Base-by-base conservation (phyloP, 108 stramenopile genomes). In the Skeletonema tropicum region DNA sequence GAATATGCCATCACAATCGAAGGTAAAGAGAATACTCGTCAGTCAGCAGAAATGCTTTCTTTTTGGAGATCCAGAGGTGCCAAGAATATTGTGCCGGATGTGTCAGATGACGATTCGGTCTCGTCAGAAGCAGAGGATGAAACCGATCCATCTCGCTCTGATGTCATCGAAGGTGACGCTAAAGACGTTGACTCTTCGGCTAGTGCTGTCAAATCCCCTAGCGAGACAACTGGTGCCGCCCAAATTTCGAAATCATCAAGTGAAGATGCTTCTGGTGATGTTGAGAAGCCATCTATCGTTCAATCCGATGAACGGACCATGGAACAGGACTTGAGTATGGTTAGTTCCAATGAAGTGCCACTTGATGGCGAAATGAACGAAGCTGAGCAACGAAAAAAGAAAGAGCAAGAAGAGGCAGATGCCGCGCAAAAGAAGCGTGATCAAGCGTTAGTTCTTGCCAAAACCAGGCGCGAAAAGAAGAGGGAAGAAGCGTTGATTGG, bases 401-500 rank as follows among this genome's bases (percentile, higher is more conserved):
- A 70, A 19, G 60, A 85, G 55, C 33, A 70, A 9, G 60, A 80
- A 15, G 83, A 89, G 60, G 85, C 79, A 60, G 87, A 87, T 21
- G n/a, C 79, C 38, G 57, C 64, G 9, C 73, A 87, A 66, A 80
- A 73, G 57, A 84, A 72, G 12, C 68, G 84, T n/a, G 77, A 84
- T 35, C 30, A 66, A 39, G 82, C 75, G 30, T 45, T 55, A 2
- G 52, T 89, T 14, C 68, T 68, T 29, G 80, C 85, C 11, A 95
- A 91, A 73, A 61, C 83, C 23, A 87, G 78, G 41, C 67, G 94
- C 25, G 80, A 87, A 33, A 92, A 82, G 66, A 80, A 86, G 11
- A 66, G 87, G 33, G 94, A 95, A 76, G 94, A 92, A 60, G 65
- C 82, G 60, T 70, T 92, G 15, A 80, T 87, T 11, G 92, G 85